Evolutionary conservation across 257 asterid species (phyloP), one percentile per base, ranked within the genome.

Genomic region (Lavandula angustifolia): DNA sequence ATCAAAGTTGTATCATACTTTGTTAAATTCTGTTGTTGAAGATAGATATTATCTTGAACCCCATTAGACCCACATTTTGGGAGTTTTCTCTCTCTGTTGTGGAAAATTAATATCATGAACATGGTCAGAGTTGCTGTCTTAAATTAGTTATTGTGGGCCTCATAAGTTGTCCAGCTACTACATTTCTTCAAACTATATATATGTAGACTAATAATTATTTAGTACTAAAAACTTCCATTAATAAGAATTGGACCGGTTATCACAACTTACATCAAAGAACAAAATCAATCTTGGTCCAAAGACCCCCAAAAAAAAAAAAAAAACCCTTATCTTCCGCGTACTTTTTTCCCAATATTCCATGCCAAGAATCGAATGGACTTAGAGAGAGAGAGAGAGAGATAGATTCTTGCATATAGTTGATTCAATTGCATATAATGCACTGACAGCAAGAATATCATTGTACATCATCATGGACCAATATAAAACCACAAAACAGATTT

Each of bases 361-460:
- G 43, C 68, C 64, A 40, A 53, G 73, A 27, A 52, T 53, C 40
- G 32, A 64, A 22, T 40, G 58, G 32, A 22, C 27, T 22, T 22
- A 22, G 27, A 18, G 50, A 37, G 50, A 12, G 18, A 41, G 38
- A 43, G 18, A 37, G 29, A 62, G 46, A 72, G 9, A 10, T 31
- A 43, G 51, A 54, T 57, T 75, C 72, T 63, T 49, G 50, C 9
- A 56, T 17, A 64, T 32, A 67, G 60, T 35, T 67, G 50, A 54
- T 61, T 55, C 40, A 55, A 62, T 62, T 68, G 44, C 62, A 46
- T 54, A 29, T 62, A 6, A 18, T 73, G 40, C 43, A 33, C 17
- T 48, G 59, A 61, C 60, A 38, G 51, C 68, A 40, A 14, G 34
- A 66, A 41, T 65, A 72, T 57, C 44, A 66, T 33, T 31, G 60